Base-by-base conservation (phyloP, 75 land plant genomes). In the Cunninghamia lanceolata region DNA sequence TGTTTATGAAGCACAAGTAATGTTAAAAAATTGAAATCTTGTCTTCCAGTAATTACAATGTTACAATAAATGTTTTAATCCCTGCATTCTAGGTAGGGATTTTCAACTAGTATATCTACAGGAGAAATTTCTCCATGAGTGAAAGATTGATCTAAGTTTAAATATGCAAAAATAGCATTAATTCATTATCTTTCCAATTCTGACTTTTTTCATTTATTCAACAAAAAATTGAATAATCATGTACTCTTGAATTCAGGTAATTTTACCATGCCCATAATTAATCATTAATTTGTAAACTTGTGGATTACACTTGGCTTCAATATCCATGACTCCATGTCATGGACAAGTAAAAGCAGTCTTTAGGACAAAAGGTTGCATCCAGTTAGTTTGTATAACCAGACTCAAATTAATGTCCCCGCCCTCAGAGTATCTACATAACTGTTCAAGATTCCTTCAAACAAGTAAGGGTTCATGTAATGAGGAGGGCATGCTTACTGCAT, bases 401-500 rank as follows among this genome's bases (percentile, higher is more conserved):
- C 68, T 63, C 68, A 28, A 50, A 63, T 63, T 25, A 73, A 73
- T 34, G 38, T 34, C 75, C 38, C 28, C 36, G 15, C 3, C n/a
- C 50, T 45, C 47, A 45, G 30, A 77, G 9, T 11, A n/a, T 13
- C 82, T 45, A 15, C 43, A 80, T 39, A 39, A 77, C 45, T 39
- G 36, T 25, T 77, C 85, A 35, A 83, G 86, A 71, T 77, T 50
- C 80, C 21, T 77, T 77, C 42, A 32, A 68, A 38, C 42, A 46
- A 90, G 86, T 32, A 89, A 80, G 1, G 88, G 91, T 32, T 56
- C 78, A 53, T 84, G 74, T n/a, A 90, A 85, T 46, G 86, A 47
- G 42, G 74, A 38, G 59, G 76, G 39, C n/a, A n/a, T 34, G 14
- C 43, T 63, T 16, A 40, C 54, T 39, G 85, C 80, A 17, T 85